Evolutionary conservation across 2,329 filamentous ascomycete genomes (phyloP), one percentile per base, ranked within the genome.

Genomic region (Drechslera avenae): DNA sequence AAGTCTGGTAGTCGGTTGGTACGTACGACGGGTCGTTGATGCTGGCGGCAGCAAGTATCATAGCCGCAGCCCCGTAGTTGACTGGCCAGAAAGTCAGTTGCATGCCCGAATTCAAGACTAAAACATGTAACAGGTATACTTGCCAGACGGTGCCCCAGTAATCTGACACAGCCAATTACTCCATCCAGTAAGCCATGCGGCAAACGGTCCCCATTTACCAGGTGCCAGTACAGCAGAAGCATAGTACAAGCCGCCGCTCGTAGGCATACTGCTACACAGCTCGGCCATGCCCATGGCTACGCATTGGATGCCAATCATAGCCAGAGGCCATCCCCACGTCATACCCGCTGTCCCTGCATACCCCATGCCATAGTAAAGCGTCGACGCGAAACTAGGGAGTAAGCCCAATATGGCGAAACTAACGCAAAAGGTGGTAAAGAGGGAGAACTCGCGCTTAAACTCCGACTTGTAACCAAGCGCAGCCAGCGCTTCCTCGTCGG

Each of bases 271-370:
- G 2, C 83, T 87, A 62, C 87, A 89, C 14, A 90, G 75, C 71
- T 90, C 87, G 1, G 87, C 87, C 79, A 78, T 80, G 19, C 69
- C 82, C 73, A 84, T 80, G 7, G 87, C 87, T 48, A 90, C 83
- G 69, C 83, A 85, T 66, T 89, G 83, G 32, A 90, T 88, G 33
- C 89, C 89, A 4, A 86, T 60, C 81, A 89, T 88, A 40, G 86
- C 86, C 37, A 90, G 78, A 21, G 90, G 73, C 87, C 88, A 91
- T 4, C 87, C 88, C 87, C 87, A 90, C 2, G 85, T 86, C 85
- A 89, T 64, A 62, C 74, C 75, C 21, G 74, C 73, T 0, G 73
- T 76, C 1, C 75, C 74, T 5, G 73, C 75, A 65, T 77, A 78
- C 35, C 79, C 78, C 74, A 85, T 83, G 58, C 87, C 87, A 79